These are phyloP conservation scores for Puccinia novopanici DNA, from an alignment of 1,284 basidiomycete genomes.

Conservation along the genomic window DNA sequence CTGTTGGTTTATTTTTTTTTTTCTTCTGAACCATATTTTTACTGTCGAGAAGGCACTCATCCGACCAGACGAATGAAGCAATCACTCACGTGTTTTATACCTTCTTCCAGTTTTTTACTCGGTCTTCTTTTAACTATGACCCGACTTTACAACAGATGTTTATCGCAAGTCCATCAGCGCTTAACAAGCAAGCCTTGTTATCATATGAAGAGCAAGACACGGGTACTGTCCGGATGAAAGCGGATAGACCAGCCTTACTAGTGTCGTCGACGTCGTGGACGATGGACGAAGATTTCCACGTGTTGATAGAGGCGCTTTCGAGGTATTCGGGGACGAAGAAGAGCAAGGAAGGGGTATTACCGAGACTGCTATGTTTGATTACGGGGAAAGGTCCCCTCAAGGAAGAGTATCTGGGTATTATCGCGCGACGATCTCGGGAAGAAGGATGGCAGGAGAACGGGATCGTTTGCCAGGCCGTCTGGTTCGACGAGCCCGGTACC, in stretches of 20 bases:
- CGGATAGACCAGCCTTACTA: conserved; percentile 78
- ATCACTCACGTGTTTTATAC: not conserved
- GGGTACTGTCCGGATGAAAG: conserved; percentile 59
- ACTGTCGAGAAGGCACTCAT: conserved; percentile 56
- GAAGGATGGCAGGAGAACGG: conserved; percentile 73
- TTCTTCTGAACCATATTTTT: conserved; percentile 58
- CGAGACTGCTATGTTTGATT: conserved; percentile 68
- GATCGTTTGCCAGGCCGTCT: conserved; percentile 68
- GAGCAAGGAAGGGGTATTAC: conserved; percentile 54
- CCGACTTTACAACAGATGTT: conserved; percentile 60
- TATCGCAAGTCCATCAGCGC: conserved; percentile 65
- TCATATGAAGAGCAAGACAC: conserved; percentile 58
- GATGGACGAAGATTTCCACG: conserved; percentile 88
- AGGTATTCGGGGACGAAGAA: conserved; percentile 67
- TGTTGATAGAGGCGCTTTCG: conserved; percentile 73
- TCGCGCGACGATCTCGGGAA: conserved; percentile 65
- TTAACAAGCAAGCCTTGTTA: conserved; percentile 39
- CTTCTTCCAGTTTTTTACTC: conserved; percentile 32
- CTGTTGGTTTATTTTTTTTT: conserved; percentile 65
- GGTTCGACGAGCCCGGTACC: conserved; percentile 53
- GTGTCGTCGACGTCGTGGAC: conserved; percentile 97
- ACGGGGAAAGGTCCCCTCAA: conserved; percentile 88
- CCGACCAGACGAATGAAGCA: not conserved
- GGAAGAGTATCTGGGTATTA: conserved; percentile 70
- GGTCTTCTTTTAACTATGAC: conserved; percentile 53